A percentile compares a stretch with the other conserved stretches of the same genome.
phyloP scores from a whole-genome alignment of 1,284 basidiomycete species.

The Puccinia novopanici region DNA sequence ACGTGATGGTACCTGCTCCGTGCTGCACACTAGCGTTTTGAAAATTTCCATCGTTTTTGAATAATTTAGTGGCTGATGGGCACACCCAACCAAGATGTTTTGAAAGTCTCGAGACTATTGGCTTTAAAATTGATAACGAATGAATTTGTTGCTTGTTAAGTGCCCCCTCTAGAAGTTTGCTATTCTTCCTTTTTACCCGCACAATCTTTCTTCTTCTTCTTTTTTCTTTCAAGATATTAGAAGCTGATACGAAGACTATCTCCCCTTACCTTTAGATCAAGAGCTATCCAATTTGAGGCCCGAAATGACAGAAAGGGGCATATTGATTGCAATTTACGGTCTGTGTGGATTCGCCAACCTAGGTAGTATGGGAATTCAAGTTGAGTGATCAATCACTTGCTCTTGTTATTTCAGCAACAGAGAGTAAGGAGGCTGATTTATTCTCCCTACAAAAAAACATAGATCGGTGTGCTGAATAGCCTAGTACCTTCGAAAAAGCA shows the following conservation, averaged over 20 bases:
- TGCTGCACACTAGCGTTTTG: neutral
- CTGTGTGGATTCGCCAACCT: conserved; percentile 89
- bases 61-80: conserved; percentile 70
- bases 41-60: neutral
- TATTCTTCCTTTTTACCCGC: neutral
- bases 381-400: conserved; percentile 14
- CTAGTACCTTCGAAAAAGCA: conserved; percentile 12
- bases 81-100: conserved; percentile 59
- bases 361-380: conserved; percentile 74
- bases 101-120: conserved; percentile 65
- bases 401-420: neutral
- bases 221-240: neutral
- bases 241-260: neutral
- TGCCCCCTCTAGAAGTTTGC: neutral
- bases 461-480: conserved; percentile 46
- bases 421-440: too few relatives aligned
- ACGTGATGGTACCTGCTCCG: neutral
- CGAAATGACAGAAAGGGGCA: conserved; percentile 71
- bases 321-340: conserved; percentile 76
- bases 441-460: too few relatives aligned
- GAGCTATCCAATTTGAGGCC: conserved; percentile 56
- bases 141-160: conserved; percentile 65
- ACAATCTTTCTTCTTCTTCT: too few relatives aligned
- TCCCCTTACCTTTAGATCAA: conserved; percentile 23
- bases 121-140: conserved; percentile 79